Percentiles rank a stretch among this genome's conserved stretches.
phyloP scores from a whole-genome alignment of 805 yeast species.

The Candida vartiovaarae region DNA sequence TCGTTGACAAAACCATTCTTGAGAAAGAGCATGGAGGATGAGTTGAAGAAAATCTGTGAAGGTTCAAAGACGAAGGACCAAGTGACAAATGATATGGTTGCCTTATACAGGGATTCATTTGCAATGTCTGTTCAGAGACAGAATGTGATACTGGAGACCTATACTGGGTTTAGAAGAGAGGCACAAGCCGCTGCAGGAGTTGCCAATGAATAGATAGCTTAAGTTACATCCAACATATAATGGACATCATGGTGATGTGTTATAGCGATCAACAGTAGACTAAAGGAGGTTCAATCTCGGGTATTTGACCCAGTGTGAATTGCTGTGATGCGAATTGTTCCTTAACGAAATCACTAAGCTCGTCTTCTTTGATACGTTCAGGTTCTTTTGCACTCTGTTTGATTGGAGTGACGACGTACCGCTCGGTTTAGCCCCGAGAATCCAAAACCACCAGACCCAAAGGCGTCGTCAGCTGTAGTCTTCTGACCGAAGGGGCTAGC shows the following conservation, averaged over 20 bases:
- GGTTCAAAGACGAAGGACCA: slow-evolving; percentile 48
- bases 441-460: slow-evolving; percentile 6
- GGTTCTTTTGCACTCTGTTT: slow-evolving; percentile 29
- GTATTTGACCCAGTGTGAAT: slow-evolving; percentile 58
- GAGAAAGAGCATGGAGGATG: slow-evolving; percentile 66
- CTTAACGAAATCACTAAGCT: slow-evolving; percentile 36
- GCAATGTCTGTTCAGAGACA: slow-evolving; percentile 37
- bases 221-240: too few relatives aligned
- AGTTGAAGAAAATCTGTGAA: slow-evolving; percentile 57
- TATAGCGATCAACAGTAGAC: slow-evolving; percentile 27
- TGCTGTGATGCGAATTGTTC: slow-evolving; percentile 39
- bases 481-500: slow-evolving; percentile 1
- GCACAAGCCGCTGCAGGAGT: slow-evolving; percentile 7
- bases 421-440: background rate
- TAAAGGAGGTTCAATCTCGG: slow-evolving; percentile 67
- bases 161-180: slow-evolving; percentile 12
- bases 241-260: too few relatives aligned
- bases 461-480: slow-evolving; percentile 3
- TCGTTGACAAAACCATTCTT: slow-evolving; percentile 86
- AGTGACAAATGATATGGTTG: slow-evolving; percentile 49
- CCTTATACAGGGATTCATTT: slow-evolving; percentile 57
- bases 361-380: slow-evolving; percentile 26
- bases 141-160: slow-evolving; percentile 30
- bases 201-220: background rate
- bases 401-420: slow-evolving; percentile 16